Base-by-base conservation (phyloP, 495 filamentous ascomycete species). In the Cercophora sp. region DNA sequence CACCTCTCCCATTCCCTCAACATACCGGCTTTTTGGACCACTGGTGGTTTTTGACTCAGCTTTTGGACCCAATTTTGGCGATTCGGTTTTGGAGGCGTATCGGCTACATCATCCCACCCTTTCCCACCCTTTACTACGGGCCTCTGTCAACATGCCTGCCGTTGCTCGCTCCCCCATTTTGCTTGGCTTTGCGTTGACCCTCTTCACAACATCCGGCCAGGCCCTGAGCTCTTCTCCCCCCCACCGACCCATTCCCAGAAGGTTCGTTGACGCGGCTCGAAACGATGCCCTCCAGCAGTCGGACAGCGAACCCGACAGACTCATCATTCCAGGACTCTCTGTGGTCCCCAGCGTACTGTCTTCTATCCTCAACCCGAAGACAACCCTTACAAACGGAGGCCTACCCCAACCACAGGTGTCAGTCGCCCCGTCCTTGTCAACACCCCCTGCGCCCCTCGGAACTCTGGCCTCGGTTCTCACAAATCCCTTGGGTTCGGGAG, bases 1-100 rank as follows among this genome's bases (percentile, higher is more conserved):
- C n/a, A n/a, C n/a, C n/a, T n/a, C n/a, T n/a, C n/a, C n/a, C n/a
- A n/a, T n/a, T n/a, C n/a, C n/a, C n/a, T n/a, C n/a, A n/a, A n/a
- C n/a, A n/a, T n/a, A n/a, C n/a, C 16, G 29, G 16, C 50, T 57
- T 55, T 58, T 60, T 60, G 46, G 45, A 47, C 45, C 40, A 10
- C 29, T 34, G 11, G 40, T 16, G n/a, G 44, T 54, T 60, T 58
- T 51, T 46, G 48, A 20, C 35, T 49, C 45, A 9, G 43, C 15
- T 41, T 48, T 58, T 61, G 54, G 48, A 55, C 54, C 58, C 50
- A 51, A 25, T 53, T 54, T 57, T 57, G 31, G 22, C 39, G 25
- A 18, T 26, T 46, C n/a, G n/a, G 31, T 57, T 54, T 60, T 57
- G 54, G 58, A 57, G 41, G 24, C 54, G 34, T 57, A 51, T 51